These are phyloP conservation scores for Furcasterigmium furcatum DNA, from an alignment of 2,329 filamentous ascomycete genomes.

Conservation along the genomic window DNA sequence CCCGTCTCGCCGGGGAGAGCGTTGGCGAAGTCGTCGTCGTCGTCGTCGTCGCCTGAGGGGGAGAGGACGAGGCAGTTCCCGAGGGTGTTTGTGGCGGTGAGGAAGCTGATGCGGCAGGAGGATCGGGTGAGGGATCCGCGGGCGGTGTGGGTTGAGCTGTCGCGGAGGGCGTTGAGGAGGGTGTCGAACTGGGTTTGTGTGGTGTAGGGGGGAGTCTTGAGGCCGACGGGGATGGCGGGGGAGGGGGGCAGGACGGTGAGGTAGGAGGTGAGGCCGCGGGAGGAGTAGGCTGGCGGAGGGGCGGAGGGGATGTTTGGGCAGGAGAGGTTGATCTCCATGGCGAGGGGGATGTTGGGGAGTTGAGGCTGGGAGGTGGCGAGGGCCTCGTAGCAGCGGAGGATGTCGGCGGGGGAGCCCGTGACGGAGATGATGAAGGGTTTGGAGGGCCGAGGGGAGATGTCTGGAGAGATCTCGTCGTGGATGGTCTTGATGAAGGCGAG, in stretches of 20 bases:
- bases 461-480: constrained; percentile 15
- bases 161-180: constrained; percentile 48
- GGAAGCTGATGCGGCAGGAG: constrained; percentile 49
- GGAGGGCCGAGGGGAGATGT: constrained; percentile 8
- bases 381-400: constrained; percentile 51
- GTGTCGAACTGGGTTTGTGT: constrained; percentile 61
- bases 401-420: constrained; percentile 58
- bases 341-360: constrained; percentile 45
- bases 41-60: constrained; percentile 10
- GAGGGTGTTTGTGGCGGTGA: constrained; percentile 72
- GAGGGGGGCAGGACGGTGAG: constrained; percentile 40
- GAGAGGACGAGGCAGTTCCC: constrained; percentile 62
- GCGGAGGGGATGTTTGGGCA: constrained; percentile 71
- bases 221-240: constrained; percentile 44
- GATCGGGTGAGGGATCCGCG: constrained; percentile 7
- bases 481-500: constrained; percentile 52
- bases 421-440: constrained; percentile 71
- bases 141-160: constrained; percentile 8
- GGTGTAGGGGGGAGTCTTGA: constrained; percentile 78
- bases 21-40: constrained; percentile 23
- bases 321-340: constrained; percentile 74
- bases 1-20: constrained; percentile 47
- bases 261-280: constrained; percentile 48
- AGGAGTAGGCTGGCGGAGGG: constrained; percentile 69
- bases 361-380: constrained; percentile 36